A percentile compares a stretch with the other conserved stretches of the same genome.
Conservation (phyloP, 257 asterid genomes). For the Petunia axillaris region DNA sequence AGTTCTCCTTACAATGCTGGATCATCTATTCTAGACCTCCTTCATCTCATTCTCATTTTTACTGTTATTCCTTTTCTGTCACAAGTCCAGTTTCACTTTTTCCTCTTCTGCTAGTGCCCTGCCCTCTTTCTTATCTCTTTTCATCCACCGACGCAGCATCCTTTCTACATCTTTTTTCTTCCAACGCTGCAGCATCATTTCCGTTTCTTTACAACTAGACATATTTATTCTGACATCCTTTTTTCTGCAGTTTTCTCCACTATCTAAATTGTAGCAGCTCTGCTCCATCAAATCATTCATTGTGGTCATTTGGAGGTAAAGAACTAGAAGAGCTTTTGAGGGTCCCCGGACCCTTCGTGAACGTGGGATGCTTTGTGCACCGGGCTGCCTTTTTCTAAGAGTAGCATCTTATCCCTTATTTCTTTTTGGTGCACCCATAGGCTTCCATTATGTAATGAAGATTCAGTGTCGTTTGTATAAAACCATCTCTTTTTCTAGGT, state of each 20-base stretch:
- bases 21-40: slow-evolving; percentile 15
- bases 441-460: no score
- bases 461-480: no score
- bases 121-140: background rate
- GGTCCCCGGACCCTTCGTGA: no score
- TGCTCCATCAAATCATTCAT: slow-evolving; percentile 7
- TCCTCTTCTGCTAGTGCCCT: slow-evolving; percentile 1
- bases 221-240: slow-evolving; percentile 2
- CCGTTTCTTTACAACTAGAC: background rate
- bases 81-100: slow-evolving; percentile 15
- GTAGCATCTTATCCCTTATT: no score
- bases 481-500: no score
- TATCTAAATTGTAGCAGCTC: background rate
- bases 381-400: no score
- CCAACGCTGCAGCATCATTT: background rate
- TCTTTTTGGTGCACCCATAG: no score
- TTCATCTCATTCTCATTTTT: slow-evolving; percentile 4
- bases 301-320: no score
- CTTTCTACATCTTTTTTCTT: background rate
- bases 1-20: background rate
- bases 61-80: slow-evolving; percentile 18
- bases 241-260: background rate
- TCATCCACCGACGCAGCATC: background rate
- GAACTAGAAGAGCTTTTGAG: no score
- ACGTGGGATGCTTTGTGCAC: no score